Conservation (phyloP, 2,329 filamentous ascomycete genomes). For the Xylariaceae sp. region DNA sequence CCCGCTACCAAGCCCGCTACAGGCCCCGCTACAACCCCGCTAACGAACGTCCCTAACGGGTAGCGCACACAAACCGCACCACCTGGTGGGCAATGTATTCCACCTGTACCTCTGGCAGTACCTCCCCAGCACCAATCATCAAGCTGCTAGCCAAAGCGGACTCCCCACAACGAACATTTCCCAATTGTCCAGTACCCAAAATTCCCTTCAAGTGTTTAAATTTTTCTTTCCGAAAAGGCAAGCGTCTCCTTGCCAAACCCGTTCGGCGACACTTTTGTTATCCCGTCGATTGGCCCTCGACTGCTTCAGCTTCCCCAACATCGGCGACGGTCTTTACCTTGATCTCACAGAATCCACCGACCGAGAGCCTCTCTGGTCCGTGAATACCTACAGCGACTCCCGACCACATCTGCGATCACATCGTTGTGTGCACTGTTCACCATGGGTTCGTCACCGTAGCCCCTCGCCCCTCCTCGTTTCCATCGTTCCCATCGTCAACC, state of each 20-base stretch:
- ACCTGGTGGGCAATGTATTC: too few species aligned
- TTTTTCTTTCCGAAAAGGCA: constrained; percentile 27
- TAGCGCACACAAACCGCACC: too few species aligned
- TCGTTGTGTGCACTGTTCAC: constrained; percentile 35
- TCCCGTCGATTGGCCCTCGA: constrained; percentile 21
- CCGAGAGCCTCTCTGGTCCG: constrained; percentile 1
- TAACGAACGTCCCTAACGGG: not conserved
- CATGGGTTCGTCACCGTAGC: constrained; percentile 48
- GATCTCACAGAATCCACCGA: not conserved
- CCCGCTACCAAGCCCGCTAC: too few species aligned
- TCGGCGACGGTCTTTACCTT: constrained; percentile 14
- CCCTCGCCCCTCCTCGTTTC: not conserved
- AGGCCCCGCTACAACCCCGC: too few species aligned
- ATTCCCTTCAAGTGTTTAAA: constrained; percentile 25
- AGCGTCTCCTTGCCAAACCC: constrained; percentile 27
- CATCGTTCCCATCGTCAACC: constrained; percentile 1
- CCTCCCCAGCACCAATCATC: not conserved
- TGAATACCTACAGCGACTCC: constrained; percentile 18
- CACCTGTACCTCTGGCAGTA: not conserved
- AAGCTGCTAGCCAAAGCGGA: constrained; percentile 13
- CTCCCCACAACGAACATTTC: constrained; percentile 21
- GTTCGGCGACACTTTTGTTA: constrained; percentile 20
- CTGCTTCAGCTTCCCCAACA: constrained; percentile 12
- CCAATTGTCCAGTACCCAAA: constrained; percentile 26
- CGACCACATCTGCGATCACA: constrained; percentile 22